A percentile compares a stretch with the other conserved stretches of the same genome.
Conservation (phyloP, 768 basidiomycete species). For the Kwoniella mangroviensis region DNA sequence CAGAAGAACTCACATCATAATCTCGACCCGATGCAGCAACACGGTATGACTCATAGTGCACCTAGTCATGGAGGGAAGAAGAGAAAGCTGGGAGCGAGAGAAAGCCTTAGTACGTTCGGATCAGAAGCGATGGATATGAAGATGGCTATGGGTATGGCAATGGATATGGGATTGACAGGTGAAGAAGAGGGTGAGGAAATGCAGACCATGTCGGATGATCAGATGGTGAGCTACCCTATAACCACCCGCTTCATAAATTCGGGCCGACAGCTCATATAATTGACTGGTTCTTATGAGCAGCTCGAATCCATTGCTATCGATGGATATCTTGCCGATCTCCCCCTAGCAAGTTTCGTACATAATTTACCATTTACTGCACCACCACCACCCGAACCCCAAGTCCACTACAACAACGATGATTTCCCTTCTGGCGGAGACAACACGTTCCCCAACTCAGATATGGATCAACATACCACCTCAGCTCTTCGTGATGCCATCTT, state of each 20-base stretch:
- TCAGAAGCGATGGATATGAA: constrained; percentile 47
- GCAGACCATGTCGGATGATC: constrained; percentile 48
- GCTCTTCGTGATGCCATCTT: constrained; percentile 54
- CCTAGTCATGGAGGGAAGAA: constrained; percentile 36
- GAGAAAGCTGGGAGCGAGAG: constrained; percentile 41
- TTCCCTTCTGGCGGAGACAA: constrained; percentile 33
- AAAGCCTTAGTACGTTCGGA: constrained; percentile 31
- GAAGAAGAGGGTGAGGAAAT: constrained; percentile 54
- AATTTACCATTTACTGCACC: constrained; percentile 45
- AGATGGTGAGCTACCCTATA: constrained; percentile 40
- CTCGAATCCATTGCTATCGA: constrained; percentile 53
- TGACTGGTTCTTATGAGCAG: constrained; percentile 24
- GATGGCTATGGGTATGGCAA: constrained; percentile 51
- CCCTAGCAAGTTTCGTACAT: constrained; percentile 46
- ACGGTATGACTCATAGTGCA: constrained; percentile 1
- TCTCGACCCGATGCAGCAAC: constrained; percentile 26
- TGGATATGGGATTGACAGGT: constrained; percentile 49
- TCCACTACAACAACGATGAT: constrained; percentile 37
- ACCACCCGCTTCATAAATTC: background rate
- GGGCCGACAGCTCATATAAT: background rate
- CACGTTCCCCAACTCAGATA: constrained; percentile 45
- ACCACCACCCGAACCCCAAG: constrained; percentile 11
- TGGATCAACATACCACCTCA: constrained; percentile 54
- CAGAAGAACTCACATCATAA: constrained; percentile 26
- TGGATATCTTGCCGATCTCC: constrained; percentile 53